Evolutionary conservation across 495 filamentous ascomycete species (phyloP).

Genomic region (Jackrogersella multiformis): DNA sequence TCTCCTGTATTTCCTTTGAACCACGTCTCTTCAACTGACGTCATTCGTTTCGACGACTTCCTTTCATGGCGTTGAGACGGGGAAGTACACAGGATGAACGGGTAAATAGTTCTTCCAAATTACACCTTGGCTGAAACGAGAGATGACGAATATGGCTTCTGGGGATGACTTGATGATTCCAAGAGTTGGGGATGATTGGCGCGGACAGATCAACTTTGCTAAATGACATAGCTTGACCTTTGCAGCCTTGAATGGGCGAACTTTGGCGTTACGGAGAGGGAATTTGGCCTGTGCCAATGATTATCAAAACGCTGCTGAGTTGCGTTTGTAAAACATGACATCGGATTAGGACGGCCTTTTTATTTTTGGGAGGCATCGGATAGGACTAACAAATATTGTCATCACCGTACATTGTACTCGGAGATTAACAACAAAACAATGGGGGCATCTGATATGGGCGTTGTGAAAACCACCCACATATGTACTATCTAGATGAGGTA

Average conservation of each 20-base stretch:
- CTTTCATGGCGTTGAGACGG: conserved; percentile 31
- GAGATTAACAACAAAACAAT: conserved; percentile 1
- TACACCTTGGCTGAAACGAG: conserved; percentile 12
- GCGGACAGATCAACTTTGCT: conserved; percentile 2
- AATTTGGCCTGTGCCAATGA: not conserved
- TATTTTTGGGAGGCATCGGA: conserved; percentile 3
- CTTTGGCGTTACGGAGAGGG: not conserved
- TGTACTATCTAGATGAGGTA: not conserved
- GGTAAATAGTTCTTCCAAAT: conserved; percentile 30
- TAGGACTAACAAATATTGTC: conserved; percentile 1
- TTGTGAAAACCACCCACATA: not conserved
- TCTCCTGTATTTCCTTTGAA: conserved; percentile 30
- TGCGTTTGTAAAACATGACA: conserved; percentile 21
- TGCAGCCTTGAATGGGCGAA: not conserved
- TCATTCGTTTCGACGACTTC: conserved; percentile 36
- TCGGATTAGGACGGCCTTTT: conserved; percentile 4
- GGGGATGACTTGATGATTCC: conserved; percentile 33
- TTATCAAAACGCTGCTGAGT: not conserved
- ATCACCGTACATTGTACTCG: not conserved
- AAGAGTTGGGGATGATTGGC: conserved; percentile 7
- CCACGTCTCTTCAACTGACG: conserved; percentile 31
- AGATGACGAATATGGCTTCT: conserved; percentile 21
- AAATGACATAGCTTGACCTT: not conserved
- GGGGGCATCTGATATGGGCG: not conserved
- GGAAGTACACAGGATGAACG: conserved; percentile 12